Percentiles rank a stretch among this genome's conserved stretches.
Evolutionary conservation across 176 grass and related monocot species (phyloP).

Genomic region (Luzula sylvatica): DNA sequence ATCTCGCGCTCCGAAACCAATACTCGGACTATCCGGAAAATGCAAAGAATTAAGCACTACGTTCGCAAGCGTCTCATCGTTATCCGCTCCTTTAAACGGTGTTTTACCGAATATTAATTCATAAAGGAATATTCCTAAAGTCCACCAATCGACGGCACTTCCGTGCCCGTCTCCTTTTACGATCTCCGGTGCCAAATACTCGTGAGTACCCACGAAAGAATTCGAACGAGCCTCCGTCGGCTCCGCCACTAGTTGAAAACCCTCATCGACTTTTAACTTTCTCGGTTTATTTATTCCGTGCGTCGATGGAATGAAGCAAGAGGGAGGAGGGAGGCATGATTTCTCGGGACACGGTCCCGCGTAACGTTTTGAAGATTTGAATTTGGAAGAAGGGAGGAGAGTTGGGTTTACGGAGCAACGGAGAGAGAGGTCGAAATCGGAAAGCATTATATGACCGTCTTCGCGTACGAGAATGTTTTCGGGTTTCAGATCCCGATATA

Average conservation of each 20-base stretch:
- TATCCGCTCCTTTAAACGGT: conserved; percentile 64
- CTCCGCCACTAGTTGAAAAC: conserved; percentile 43
- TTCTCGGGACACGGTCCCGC: conserved; percentile 9
- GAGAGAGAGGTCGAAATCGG: conserved; percentile 74
- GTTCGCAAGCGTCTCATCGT: conserved; percentile 67
- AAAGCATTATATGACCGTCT: conserved; percentile 88
- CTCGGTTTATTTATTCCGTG: neutral
- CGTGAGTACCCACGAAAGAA: conserved; percentile 88
- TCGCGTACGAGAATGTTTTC: conserved; percentile 74
- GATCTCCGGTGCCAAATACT: conserved; percentile 89
- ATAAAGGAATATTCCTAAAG: conserved; percentile 69
- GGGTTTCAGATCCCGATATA: conserved; percentile 82
- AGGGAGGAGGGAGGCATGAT: conserved; percentile 4
- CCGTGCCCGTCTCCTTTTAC: conserved; percentile 84
- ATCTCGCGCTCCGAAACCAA: conserved; percentile 35
- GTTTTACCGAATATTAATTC: conserved; percentile 71
- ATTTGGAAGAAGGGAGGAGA: conserved; percentile 45
- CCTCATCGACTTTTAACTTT: conserved; percentile 10
- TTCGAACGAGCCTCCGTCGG: conserved; percentile 58
- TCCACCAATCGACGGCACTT: conserved; percentile 94
- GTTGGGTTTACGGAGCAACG: conserved; percentile 64
- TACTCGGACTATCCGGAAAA: conserved; percentile 37
- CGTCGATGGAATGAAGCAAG: conserved; percentile 8
- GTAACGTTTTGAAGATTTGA: neutral
- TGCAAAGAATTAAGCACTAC: conserved; percentile 51